Conservation (phyloP, 2,329 filamentous ascomycete genomes). For the Hawksworthiomyces lignivorus region DNA sequence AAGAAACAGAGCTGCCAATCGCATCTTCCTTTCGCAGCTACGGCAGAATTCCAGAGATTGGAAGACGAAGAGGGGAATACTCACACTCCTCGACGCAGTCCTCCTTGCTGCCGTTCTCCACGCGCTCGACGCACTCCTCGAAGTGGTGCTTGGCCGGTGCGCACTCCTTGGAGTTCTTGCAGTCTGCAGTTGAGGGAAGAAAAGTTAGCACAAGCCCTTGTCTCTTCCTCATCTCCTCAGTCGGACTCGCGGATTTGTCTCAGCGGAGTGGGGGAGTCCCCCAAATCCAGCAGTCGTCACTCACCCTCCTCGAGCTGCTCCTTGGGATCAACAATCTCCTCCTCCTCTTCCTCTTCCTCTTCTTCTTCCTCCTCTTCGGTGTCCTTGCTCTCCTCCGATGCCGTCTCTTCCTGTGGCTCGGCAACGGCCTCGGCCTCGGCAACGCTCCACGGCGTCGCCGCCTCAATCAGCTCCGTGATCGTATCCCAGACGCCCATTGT, state of each 20-base stretch:
- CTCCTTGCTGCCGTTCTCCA: slow-evolving; percentile 75
- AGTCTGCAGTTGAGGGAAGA: too few species aligned
- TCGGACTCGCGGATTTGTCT: background rate
- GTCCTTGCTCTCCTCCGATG: slow-evolving; percentile 18
- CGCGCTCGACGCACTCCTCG: slow-evolving; percentile 95
- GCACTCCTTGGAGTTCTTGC: slow-evolving; percentile 79
- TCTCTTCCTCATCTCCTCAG: slow-evolving; percentile 6
- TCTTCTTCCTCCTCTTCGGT: slow-evolving; percentile 53
- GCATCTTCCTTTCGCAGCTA: too few species aligned
- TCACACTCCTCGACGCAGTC: slow-evolving; percentile 99
- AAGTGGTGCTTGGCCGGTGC: slow-evolving; percentile 92
- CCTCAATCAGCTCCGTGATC: slow-evolving; percentile 56
- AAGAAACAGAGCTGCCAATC: too few species aligned
- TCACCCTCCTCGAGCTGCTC: slow-evolving; percentile 83
- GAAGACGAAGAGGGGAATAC: slow-evolving; percentile 25
- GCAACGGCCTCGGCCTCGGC: slow-evolving; percentile 61
- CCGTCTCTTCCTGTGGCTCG: slow-evolving; percentile 42
- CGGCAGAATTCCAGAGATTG: too few species aligned
- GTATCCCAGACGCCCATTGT: slow-evolving; percentile 61
- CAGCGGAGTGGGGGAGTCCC: background rate
- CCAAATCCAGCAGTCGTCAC: background rate
- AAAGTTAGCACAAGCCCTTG: too few species aligned
- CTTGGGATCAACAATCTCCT: slow-evolving; percentile 79
- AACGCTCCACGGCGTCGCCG: slow-evolving; percentile 56
- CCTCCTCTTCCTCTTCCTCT: slow-evolving; percentile 71